Evolutionary conservation across 2,329 filamentous ascomycete species (phyloP).

Genomic region (Exophiala alcalophila): DNA sequence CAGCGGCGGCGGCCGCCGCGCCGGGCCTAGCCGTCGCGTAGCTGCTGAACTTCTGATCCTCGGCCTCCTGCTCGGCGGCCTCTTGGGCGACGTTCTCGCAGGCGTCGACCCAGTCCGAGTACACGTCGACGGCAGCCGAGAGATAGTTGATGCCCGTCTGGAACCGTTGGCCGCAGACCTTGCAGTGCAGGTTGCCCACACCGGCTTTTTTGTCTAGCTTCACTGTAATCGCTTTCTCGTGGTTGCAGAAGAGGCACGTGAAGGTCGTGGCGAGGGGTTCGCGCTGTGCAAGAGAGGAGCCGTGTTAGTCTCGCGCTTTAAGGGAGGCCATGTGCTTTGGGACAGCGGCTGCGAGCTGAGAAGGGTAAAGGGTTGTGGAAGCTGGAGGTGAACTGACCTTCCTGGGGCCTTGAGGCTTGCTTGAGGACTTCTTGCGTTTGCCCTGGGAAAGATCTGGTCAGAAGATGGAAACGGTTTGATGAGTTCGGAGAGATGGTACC

Average conservation of each 20-base stretch:
- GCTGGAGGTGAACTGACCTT: slow-evolving; percentile 45
- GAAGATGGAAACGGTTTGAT: background rate
- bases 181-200: slow-evolving; percentile 81
- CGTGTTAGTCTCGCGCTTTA: background rate
- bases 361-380: too few relatives aligned
- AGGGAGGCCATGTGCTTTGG: too few relatives aligned
- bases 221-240: slow-evolving; percentile 86
- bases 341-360: too few relatives aligned
- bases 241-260: slow-evolving; percentile 96
- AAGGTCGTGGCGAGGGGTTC: slow-evolving; percentile 67
- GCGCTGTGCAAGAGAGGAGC: slow-evolving; percentile 33
- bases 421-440: slow-evolving; percentile 84
- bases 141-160: slow-evolving; percentile 90
- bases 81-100: slow-evolving; percentile 70
- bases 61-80: slow-evolving; percentile 38
- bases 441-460: slow-evolving; percentile 55
- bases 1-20: slow-evolving; percentile 27
- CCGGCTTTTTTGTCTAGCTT: slow-evolving; percentile 92
- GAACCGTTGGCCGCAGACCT: slow-evolving; percentile 89
- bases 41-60: slow-evolving; percentile 32
- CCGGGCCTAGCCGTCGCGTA: slow-evolving; percentile 32
- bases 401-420: slow-evolving; percentile 49
- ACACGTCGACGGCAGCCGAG: slow-evolving; percentile 83
- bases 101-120: slow-evolving; percentile 98
- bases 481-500: background rate